phyloP scores from a whole-genome alignment of 352 stramenopile species.

The Pythium rhizo-oryzae region DNA sequence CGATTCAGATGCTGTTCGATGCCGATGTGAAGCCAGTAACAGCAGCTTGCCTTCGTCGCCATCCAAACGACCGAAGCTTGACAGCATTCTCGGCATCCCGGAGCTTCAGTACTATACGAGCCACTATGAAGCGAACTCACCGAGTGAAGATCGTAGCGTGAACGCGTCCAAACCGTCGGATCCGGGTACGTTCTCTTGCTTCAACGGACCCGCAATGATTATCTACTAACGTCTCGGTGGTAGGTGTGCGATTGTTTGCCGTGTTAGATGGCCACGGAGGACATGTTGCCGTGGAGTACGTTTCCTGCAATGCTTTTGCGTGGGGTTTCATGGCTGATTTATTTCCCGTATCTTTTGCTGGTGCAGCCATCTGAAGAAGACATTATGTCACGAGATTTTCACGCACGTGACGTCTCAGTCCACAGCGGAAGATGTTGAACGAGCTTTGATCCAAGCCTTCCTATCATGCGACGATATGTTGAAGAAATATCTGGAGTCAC shows the following conservation, averaged over 20 bases:
- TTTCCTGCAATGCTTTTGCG: not conserved
- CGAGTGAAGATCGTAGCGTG: conserved; percentile 69
- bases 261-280: conserved; percentile 77
- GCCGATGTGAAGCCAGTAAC: conserved; percentile 16
- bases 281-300: conserved; percentile 59
- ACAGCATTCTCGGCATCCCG: not conserved
- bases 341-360: not conserved
- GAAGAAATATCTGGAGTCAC: conserved; percentile 52
- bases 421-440: conserved; percentile 9
- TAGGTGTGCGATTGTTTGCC: conserved; percentile 52
- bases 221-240: not conserved
- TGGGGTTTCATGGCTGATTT: not conserved
- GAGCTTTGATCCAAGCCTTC: conserved; percentile 46
- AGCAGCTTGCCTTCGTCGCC: not conserved
- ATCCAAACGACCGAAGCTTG: not conserved
- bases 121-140: conserved; percentile 69
- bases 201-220: not conserved
- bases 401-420: conserved; percentile 18
- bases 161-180: conserved; percentile 46
- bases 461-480: conserved; percentile 55
- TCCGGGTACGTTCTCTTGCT: conserved; percentile 26
- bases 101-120: conserved; percentile 41
- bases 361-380: conserved; percentile 19
- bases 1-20: not conserved
- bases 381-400: conserved; percentile 27